Base-by-base conservation (phyloP, 257 asterid genomes). In the Jaltomata sinuosa region DNA sequence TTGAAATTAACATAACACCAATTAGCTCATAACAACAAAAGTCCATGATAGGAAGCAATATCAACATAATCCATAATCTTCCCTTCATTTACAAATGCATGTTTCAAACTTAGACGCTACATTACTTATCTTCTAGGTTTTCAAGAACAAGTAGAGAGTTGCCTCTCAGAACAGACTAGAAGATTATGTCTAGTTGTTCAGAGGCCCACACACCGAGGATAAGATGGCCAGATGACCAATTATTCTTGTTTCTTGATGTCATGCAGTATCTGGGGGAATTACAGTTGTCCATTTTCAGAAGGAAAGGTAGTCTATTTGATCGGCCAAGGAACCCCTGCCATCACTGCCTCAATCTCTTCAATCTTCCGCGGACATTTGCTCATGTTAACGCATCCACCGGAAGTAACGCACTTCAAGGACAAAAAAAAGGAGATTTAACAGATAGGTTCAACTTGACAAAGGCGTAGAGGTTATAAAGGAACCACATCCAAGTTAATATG, bases 241-340 rank as follows among this genome's bases (percentile, higher is more conserved):
- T 22, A 6, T n/a, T 47, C 2, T n/a, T 40, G 54, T 71, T 71
- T 71, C 79, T 71, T n/a, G 34, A 71, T 11, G 21, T 71, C 19
- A 22, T 22, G 34, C 55, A 72, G 52, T 22, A n/a, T 21, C 42
- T 40, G 55, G 55, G 80, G 19, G 50, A 34, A 19, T 83, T 85
- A 89, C 64, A 78, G 18, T 62, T 22, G 85, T 34, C 89, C 89
- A 83, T 76, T 85, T 64, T 79, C 86, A 68, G 82, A 50, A 79
- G 83, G 68, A 57, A 81, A 10, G 76, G 80, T 52, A 9, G 90
- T 84, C 85, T 55, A 85, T 50, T 86, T 81, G 54, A 96, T 92
- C 12, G 94, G 94, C 99, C 98, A 96, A 21, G 98, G 92, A 32
- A 90, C 95, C 55, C 99, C 99, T 8, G 90, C 97, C 98, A 94